These are phyloP conservation scores for Leishmania aethiopica DNA, from an alignment of 208 protist species.

Conservation along the genomic window DNA sequence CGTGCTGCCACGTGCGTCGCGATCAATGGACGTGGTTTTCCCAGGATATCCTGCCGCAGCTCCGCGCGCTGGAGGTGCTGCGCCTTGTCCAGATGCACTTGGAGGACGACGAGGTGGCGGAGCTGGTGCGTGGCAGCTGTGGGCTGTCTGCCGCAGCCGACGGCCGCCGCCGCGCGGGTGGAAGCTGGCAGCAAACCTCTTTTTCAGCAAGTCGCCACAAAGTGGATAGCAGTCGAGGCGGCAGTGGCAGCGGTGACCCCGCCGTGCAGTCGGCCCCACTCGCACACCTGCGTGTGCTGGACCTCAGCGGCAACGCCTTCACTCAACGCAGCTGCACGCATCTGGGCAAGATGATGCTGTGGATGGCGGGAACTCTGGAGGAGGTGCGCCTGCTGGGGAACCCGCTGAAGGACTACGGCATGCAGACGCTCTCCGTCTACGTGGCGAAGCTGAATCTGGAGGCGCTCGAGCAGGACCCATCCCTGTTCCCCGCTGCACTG, in stretches of 20 bases:
- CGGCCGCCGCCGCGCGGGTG: constrained; percentile 2
- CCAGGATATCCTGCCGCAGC: constrained; percentile 54
- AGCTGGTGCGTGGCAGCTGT: constrained; percentile 49
- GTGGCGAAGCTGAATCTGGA: constrained; percentile 54
- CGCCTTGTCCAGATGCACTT: constrained; percentile 53
- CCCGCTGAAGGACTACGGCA: constrained; percentile 73
- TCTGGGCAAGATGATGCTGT: constrained; percentile 70
- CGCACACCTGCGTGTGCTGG: constrained; percentile 53
- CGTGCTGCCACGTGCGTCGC: constrained; percentile 35
- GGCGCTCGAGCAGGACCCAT: constrained; percentile 31
- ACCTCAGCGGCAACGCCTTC: constrained; percentile 72
- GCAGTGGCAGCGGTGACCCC: constrained; percentile 15
- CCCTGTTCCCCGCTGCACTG: constrained; percentile 49
- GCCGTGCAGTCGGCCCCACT: constrained; percentile 10
- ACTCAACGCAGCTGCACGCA: constrained; percentile 62
- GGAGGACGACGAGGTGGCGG: constrained; percentile 52
- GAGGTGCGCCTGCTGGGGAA: constrained; percentile 64
- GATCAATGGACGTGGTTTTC: constrained; percentile 77
- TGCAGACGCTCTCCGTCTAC: constrained; percentile 79
- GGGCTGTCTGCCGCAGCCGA: constrained; percentile 4
- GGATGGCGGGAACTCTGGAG: constrained; percentile 63
- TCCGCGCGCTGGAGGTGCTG: constrained; percentile 51
- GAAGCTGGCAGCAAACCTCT: background rate
- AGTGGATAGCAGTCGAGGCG: background rate
- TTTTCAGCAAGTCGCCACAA: background rate